Percentiles rank a stretch among this genome's conserved stretches.
Conservation (phyloP, 352 stramenopile species). For the Globisporangium splendens region DNA sequence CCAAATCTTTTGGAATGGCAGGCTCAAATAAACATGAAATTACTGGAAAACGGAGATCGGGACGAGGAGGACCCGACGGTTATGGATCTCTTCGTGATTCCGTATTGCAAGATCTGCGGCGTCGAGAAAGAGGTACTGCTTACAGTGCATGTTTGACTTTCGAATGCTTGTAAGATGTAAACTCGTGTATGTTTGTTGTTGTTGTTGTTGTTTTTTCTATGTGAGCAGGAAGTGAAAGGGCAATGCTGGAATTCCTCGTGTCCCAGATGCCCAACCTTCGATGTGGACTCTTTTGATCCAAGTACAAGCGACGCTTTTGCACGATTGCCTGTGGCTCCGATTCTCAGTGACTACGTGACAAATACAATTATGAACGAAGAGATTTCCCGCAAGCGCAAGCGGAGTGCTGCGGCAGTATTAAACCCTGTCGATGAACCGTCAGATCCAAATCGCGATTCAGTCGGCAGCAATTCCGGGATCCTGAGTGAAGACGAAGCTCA, state of each 20-base stretch:
- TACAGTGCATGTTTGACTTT: slow-evolving; percentile 1
- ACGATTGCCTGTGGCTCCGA: slow-evolving; percentile 48
- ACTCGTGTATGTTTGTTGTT: slow-evolving; percentile 4
- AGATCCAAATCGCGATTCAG: slow-evolving; percentile 9
- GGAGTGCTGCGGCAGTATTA: slow-evolving; percentile 11
- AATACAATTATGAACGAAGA: slow-evolving; percentile 35
- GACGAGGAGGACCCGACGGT: slow-evolving; percentile 56
- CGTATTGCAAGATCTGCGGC: slow-evolving; percentile 76
- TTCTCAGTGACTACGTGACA: slow-evolving; percentile 52
- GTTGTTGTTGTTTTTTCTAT: too few species aligned
- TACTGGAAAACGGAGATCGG: slow-evolving; percentile 45
- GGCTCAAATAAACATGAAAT: slow-evolving; percentile 61
- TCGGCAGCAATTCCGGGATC: slow-evolving; percentile 14
- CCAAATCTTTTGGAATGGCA: slow-evolving; percentile 82
- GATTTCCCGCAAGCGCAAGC: slow-evolving; percentile 50
- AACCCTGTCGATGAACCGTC: not conserved
- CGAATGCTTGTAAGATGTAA: slow-evolving; percentile 7
- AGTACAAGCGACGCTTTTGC: slow-evolving; percentile 39
- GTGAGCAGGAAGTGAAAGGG: slow-evolving; percentile 44
- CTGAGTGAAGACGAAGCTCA: slow-evolving; percentile 10
- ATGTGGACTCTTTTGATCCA: slow-evolving; percentile 50
- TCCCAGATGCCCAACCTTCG: slow-evolving; percentile 63
- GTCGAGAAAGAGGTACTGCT: slow-evolving; percentile 76
- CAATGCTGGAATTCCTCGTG: slow-evolving; percentile 79
- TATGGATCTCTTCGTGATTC: slow-evolving; percentile 65